These are phyloP conservation scores for Ceratocystiopsis sp. DNA, from an alignment of 2,329 filamentous ascomycete genomes.

Conservation along the genomic window DNA sequence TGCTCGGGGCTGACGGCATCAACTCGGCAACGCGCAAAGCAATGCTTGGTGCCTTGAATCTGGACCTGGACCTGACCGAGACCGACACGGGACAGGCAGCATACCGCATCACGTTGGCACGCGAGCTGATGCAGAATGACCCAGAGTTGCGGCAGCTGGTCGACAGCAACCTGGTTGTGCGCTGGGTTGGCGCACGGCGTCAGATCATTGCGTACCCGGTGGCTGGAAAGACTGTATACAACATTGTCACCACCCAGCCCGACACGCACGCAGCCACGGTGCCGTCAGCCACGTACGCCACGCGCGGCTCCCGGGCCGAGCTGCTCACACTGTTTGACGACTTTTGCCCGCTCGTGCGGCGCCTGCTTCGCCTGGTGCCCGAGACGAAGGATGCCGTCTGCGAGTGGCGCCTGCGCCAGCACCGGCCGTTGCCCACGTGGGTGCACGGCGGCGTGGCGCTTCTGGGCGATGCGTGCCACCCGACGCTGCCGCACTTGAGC, in stretches of 20 bases:
- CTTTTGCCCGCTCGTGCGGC: conserved; percentile 41
- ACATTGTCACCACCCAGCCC: conserved; percentile 44
- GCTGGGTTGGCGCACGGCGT: conserved; percentile 59
- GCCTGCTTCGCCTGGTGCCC: conserved; percentile 41
- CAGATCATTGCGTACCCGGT: conserved; percentile 71
- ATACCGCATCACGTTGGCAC: conserved; percentile 61
- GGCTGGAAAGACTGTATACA: conserved; percentile 46
- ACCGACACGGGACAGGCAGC: conserved; percentile 59
- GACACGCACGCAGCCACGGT: conserved; percentile 42
- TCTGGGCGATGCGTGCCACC: conserved; percentile 49
- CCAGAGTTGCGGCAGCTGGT: conserved; percentile 51
- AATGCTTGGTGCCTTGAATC: conserved; percentile 35
- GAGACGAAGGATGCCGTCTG: conserved; percentile 46
- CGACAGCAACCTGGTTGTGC: conserved; percentile 47
- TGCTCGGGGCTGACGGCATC: conserved; percentile 38
- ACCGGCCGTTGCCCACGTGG: conserved; percentile 40
- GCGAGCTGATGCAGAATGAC: conserved; percentile 48
- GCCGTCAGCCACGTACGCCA: conserved; percentile 43
- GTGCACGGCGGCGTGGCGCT: conserved; percentile 37
- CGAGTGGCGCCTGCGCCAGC: conserved; percentile 46
- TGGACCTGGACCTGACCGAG: conserved; percentile 35
- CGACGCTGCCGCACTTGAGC: conserved; percentile 48
- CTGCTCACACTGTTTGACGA: conserved; percentile 46
- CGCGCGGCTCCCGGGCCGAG: conserved; percentile 38
- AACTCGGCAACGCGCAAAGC: conserved; percentile 32